These are phyloP conservation scores for Fusarium temperatum DNA, from an alignment of 2,329 filamentous ascomycete genomes.

Conservation along the genomic window DNA sequence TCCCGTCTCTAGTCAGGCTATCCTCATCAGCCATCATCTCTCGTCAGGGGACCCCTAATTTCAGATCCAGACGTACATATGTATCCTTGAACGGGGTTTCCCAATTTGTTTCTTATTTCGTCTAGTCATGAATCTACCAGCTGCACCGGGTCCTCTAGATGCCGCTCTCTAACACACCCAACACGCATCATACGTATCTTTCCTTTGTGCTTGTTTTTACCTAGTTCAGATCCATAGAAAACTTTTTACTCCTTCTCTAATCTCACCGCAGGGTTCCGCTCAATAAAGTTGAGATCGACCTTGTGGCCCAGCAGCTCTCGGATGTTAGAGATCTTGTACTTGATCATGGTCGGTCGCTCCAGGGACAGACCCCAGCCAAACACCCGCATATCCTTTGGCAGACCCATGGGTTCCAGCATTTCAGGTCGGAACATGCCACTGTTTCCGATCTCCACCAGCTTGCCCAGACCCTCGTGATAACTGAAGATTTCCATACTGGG, in stretches of 20 bases:
- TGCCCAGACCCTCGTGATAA: constrained; percentile 87
- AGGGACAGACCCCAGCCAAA: constrained; percentile 94
- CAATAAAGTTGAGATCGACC: constrained; percentile 92
- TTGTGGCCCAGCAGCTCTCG: constrained; percentile 93
- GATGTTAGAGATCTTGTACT: constrained; percentile 90
- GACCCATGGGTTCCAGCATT: constrained; percentile 94
- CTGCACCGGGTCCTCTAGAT: constrained; percentile 24
- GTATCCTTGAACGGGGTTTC: constrained; percentile 9
- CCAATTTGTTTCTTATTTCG: constrained; percentile 29
- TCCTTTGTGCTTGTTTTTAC: not conserved
- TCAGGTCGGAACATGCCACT: constrained; percentile 98
- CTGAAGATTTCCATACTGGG: constrained; percentile 98
- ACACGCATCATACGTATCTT: constrained; percentile 10
- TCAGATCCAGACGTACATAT: not conserved
- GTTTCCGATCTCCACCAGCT: constrained; percentile 97
- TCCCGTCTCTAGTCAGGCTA: constrained; percentile 31
- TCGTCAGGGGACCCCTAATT: not conserved
- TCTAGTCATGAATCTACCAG: constrained; percentile 34
- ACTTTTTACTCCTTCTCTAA: constrained; percentile 78
- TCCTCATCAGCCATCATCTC: constrained; percentile 24
- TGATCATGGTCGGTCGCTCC: constrained; percentile 98
- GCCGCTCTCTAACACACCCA: constrained; percentile 2
- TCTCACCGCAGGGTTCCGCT: constrained; percentile 89
- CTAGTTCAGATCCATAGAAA: not conserved
- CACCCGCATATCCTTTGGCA: constrained; percentile 90